Evolutionary conservation across 169 alveolate species (phyloP), one percentile per base, ranked within the genome.

Genomic region (Cryptosporidium muris): DNA sequence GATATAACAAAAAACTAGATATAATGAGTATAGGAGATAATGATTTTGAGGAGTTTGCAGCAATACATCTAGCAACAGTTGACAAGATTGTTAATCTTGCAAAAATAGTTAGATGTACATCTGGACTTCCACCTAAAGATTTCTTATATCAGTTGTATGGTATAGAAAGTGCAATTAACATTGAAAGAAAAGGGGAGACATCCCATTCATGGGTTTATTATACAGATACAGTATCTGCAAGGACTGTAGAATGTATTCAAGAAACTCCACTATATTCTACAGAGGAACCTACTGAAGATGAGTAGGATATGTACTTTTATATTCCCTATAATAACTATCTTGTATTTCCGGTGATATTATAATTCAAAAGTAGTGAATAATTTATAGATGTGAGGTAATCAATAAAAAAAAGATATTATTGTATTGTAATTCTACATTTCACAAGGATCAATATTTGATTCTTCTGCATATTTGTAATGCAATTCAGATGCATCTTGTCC

Each of bases 401-500:
- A 49, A 49, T 11, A 11, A 49, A 11, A 49, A 49, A 49, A 49
- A n/a, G 2, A 11, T 49, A 11, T 49, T 11, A 11, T 49, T 49
- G 16, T 49, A 11, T 49, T 49, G 56, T 47, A 12, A 9, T 45
- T 14, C 25, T 67, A 67, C 63, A 67, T 51, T 6, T 40, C 54
- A n/a, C 54, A 51, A 9, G 85, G 85, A 60, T 80, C 82, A 8
- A 40, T 63, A 1, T 95, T 95, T 81, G 92, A 92, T 40, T 82
- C 81, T 62, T 93, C 89, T 52, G 95, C 94, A 82, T 94, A 94
- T 80, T 90, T 89, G 80, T 88, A 92, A 88, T 97, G 99, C 16
- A 95, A 91, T 16, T 95, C 95, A 66, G 91, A 92, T 12, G 95
- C 96, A 91, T 96, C 98, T 65, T 93, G 81, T 81, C 95, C 97